Base-by-base conservation (phyloP, 805 yeast species). In the Lipomyces chichibuensis region DNA sequence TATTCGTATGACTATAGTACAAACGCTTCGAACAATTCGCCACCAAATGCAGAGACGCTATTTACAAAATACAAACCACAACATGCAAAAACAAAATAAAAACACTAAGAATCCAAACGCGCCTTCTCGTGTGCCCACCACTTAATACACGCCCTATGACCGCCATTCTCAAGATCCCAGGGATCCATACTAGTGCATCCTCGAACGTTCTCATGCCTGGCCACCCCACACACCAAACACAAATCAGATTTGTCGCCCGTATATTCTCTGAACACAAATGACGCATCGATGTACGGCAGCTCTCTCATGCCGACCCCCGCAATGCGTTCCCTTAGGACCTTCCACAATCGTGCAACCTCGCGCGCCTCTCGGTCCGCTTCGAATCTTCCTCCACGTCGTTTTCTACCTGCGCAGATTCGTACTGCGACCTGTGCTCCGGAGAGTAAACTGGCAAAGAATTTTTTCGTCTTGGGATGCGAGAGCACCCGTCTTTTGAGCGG, bases 91-190 rank as follows among this genome's bases (percentile, higher is more conserved):
- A 59, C 25, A 60, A 60, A n/a, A 39, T 49, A 43, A 25, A n/a
- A 14, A 23, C n/a, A 46, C 35, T 39, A 60, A 63, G 39, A 55
- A 56, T 64, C 71, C 57, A 69, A 37, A 27, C 66, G 49, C n/a
- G 71, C 71, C 64, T 69, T 65, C 29, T 69, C 70, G 39, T 60
- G 71, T 11, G 60, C 62, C 71, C 71, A 69, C 71, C 71, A 69
- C 51, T 59, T 32, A 29, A 66, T 63, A 46, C 71, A 69, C 25
- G 67, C 51, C 43, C 54, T 52, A 62, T 69, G 71, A 13, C 71
- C 71, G 11, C 69, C 60, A 51, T 66, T 69, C 29, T 53, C 63
- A 35, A 33, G 57, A 57, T 69, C 70, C 71, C 71, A 69, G 8
- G 20, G 46, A 6, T 37, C 62, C 1, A 58, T 62, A 13, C 25